phyloP scores from a whole-genome alignment of 1,139 yeast genomes.

The Dujonia santamariae region DNA sequence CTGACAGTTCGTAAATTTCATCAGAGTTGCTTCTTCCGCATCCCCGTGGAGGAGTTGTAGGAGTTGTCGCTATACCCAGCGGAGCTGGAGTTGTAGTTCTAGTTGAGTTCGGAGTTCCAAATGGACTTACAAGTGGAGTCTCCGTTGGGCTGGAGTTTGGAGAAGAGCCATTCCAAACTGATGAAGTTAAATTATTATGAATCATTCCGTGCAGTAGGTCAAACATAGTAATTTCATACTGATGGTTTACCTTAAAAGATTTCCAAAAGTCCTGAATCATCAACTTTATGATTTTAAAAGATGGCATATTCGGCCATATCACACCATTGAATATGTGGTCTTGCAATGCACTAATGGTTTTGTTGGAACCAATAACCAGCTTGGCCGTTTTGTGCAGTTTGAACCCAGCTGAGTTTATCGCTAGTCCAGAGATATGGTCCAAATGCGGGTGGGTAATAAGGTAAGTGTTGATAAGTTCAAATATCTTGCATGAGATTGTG shows the following conservation, averaged over 20 bases:
- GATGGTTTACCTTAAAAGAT: slow-evolving; percentile 16
- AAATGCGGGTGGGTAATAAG: slow-evolving; percentile 81
- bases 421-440: slow-evolving; percentile 72
- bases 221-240: slow-evolving; percentile 28
- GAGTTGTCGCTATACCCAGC: too few species aligned
- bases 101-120: neutral
- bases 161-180: slow-evolving; percentile 1
- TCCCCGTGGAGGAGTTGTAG: neutral
- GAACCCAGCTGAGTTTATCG: slow-evolving; percentile 68
- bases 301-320: slow-evolving; percentile 75
- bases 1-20: slow-evolving; percentile 36
- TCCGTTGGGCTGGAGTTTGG: slow-evolving; percentile 1
- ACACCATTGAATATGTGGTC: slow-evolving; percentile 65
- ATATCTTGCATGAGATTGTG: slow-evolving; percentile 23
- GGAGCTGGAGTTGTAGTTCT: neutral
- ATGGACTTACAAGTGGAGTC: neutral
- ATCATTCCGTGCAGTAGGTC: slow-evolving; percentile 39
- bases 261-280: slow-evolving; percentile 16
- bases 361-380: slow-evolving; percentile 49
- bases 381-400: slow-evolving; percentile 21
- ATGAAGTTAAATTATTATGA: slow-evolving; percentile 8
- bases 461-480: slow-evolving; percentile 38
- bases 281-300: slow-evolving; percentile 28
- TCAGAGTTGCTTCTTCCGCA: neutral
- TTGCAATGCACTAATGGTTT: slow-evolving; percentile 53